Evolutionary conservation across 2,329 filamentous ascomycete genomes (phyloP).

Genomic region (Ambrosiella cleistominuta): DNA sequence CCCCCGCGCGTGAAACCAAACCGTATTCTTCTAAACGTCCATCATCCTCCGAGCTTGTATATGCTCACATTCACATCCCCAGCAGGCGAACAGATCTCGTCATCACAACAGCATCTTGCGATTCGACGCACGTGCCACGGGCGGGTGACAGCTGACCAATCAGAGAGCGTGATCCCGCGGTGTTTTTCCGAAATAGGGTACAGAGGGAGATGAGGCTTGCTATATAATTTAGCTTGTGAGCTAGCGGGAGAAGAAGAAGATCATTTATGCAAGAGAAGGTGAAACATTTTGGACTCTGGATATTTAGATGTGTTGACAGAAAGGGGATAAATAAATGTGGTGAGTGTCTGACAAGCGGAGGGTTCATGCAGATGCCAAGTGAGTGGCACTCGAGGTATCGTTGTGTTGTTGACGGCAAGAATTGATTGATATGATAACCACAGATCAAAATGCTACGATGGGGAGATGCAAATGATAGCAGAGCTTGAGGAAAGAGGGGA

Average conservation of each 20-base stretch:
- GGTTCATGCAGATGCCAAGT: too few relatives aligned
- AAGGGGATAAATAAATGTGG: too few relatives aligned
- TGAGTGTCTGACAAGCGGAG: too few relatives aligned
- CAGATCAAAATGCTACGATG: background rate
- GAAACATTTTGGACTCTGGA: background rate
- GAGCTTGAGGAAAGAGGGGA: too few relatives aligned
- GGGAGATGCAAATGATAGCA: background rate
- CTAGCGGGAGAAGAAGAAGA: background rate
- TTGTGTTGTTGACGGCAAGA: too few relatives aligned
- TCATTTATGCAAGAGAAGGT: background rate
- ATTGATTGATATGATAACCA: too few relatives aligned
- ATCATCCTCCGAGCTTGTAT: background rate
- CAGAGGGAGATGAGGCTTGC: too few relatives aligned
- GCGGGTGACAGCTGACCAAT: background rate
- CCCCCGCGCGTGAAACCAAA: background rate
- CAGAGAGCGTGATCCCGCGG: background rate
- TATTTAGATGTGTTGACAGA: background rate
- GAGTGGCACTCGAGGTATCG: too few relatives aligned
- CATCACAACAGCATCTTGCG: slow-evolving; percentile 8
- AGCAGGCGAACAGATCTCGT: slow-evolving; percentile 2
- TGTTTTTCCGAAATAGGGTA: too few relatives aligned
- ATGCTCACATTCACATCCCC: background rate
- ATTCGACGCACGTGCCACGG: background rate
- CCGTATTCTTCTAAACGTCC: background rate
- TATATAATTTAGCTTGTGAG: background rate